These are phyloP conservation scores for Pyrus communis DNA, from an alignment of 306 rosid species.

Conservation along the genomic window DNA sequence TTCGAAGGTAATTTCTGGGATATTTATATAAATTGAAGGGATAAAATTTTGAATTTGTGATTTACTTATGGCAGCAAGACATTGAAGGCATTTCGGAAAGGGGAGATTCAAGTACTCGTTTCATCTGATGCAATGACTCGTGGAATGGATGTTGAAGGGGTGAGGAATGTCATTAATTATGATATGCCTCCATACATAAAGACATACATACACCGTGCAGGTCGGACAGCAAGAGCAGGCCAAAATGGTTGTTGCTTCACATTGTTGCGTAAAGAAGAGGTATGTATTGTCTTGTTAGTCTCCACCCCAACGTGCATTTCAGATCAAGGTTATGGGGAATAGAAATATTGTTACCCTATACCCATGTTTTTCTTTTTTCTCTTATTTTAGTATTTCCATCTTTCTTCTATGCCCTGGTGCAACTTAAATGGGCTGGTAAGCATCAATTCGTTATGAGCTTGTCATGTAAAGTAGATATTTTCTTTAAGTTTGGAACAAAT, in stretches of 20 bases:
- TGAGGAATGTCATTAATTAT: conserved; percentile 74
- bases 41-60: background rate
- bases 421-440: background rate
- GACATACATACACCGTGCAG: conserved; percentile 86
- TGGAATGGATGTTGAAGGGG: conserved; percentile 96
- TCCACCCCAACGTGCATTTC: background rate
- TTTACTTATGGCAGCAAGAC: conserved; percentile 58
- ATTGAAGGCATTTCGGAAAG: conserved; percentile 66
- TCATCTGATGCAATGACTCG: conserved; percentile 96
- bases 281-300: conserved; percentile 22
- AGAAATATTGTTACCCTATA: background rate
- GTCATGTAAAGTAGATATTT: background rate
- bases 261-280: conserved; percentile 69
- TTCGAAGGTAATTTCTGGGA: conserved; percentile 52
- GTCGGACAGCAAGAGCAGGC: conserved; percentile 97
- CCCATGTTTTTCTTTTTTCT: background rate
- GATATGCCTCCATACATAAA: conserved; percentile 73
- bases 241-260: conserved; percentile 82
- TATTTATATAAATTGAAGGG: background rate
- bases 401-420: background rate
- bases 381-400: background rate
- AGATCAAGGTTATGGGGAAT: background rate
- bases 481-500: background rate
- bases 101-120: conserved; percentile 80
- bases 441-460: background rate